Evolutionary conservation across 768 basidiomycete species (phyloP), one percentile per base, ranked within the genome.

Genomic region (Suillus brevipes): DNA sequence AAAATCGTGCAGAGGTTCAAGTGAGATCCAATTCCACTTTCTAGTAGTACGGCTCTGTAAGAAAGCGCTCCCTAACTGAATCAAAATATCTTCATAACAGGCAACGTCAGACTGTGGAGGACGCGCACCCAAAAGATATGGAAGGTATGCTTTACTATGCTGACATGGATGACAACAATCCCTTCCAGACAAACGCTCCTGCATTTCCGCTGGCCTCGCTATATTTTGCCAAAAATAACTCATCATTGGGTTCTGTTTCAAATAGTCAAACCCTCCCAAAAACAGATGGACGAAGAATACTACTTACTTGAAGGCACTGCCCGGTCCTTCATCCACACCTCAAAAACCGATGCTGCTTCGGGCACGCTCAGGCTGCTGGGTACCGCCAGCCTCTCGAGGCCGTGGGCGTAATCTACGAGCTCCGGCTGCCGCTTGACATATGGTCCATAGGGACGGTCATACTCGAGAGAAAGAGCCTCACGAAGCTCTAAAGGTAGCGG

Each of bases 161-260:
- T 64, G 72, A 68, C 60, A 76, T 52, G 53, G 76, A 71, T 61
- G 70, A 63, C 71, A 87, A 71, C 59, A 91, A 69, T 2, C 88
- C 89, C 59, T 84, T 85, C 84, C 85, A 86, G 47, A 92, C 89
- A 69, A 96, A 93, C 64, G 90, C 87, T 65, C 89, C 81, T 14
- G 93, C 82, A 74, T 95, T 95, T 50, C 94, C 94, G 62, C 83
- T 83, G 8, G 89, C 84, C 70, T 93, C 90, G 1, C 86, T 84
- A 68, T 91, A 94, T 74, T 92, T 93, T 12, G 87, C 78, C 72
- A 95, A 76, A 78, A 95, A 95, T 16, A 87, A 68, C 73, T 91
- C 89, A 70, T 97, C 94, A 14, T 78, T 82, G 2, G 77, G 72
- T 16, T 61, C 82, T 84, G 66, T 16, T 43, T 43, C 12, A 45